phyloP scores from a whole-genome alignment of 768 basidiomycete genomes.

The Imleria badia region DNA sequence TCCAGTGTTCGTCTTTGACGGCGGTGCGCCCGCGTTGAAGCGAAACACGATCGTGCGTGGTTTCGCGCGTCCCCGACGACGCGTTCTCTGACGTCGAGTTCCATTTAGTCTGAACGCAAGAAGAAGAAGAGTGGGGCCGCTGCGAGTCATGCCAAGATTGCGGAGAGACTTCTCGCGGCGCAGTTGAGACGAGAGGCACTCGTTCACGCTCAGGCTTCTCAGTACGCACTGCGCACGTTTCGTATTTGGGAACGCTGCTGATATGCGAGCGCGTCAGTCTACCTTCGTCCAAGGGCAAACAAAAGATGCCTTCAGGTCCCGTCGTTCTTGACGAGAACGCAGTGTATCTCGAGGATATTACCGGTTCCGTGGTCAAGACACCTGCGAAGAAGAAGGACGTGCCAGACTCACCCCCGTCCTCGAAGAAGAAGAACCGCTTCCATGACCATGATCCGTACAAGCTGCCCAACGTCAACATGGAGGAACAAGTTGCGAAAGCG shows the following conservation, averaged over 20 bases:
- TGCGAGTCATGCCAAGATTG: conserved; percentile 79
- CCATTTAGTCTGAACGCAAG: conserved; percentile 73
- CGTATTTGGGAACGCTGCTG: not conserved
- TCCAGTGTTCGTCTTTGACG: conserved; percentile 99
- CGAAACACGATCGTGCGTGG: conserved; percentile 77
- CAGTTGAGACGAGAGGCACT: conserved; percentile 90
- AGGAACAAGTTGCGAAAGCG: conserved; percentile 58
- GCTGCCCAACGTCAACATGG: conserved; percentile 81
- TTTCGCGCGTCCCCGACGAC: not conserved
- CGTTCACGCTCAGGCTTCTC: conserved; percentile 49
- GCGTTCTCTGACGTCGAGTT: conserved; percentile 7
- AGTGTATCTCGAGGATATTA: conserved; percentile 89
- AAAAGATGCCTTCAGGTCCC: conserved; percentile 43
- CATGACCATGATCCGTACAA: conserved; percentile 88
- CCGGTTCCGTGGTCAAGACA: conserved; percentile 52
- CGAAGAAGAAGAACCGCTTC: conserved; percentile 62
- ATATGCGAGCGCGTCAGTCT: conserved; percentile 13
- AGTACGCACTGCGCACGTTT: conserved; percentile 34
- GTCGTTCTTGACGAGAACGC: conserved; percentile 66
- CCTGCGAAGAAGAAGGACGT: conserved; percentile 35
- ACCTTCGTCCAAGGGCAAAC: conserved; percentile 41
- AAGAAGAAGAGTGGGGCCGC: conserved; percentile 91
- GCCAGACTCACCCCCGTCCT: conserved; percentile 44
- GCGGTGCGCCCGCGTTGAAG: conserved; percentile 91
- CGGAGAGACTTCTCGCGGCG: conserved; percentile 89